Conservation (phyloP, 202 grass and related monocot genomes). For the Dendrocalamus latiflorus region DNA sequence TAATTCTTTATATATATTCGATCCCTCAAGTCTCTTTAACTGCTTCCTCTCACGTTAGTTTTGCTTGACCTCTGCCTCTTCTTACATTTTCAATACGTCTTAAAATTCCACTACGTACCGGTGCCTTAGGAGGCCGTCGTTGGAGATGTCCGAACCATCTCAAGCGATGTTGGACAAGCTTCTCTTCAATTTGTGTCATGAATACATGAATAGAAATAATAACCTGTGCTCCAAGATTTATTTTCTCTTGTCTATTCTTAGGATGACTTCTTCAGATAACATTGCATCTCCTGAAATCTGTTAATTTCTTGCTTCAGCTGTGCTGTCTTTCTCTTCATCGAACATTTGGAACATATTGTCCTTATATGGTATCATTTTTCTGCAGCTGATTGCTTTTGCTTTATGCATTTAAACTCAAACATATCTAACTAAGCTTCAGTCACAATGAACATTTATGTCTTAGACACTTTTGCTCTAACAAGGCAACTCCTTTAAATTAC, state of each 20-base stretch:
- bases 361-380: slow-evolving; percentile 2
- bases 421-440: slow-evolving; percentile 5
- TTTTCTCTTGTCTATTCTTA: slow-evolving; percentile 11
- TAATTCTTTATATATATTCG: too few species aligned
- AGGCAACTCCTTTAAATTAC: neutral
- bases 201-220: neutral
- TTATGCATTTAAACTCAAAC: slow-evolving; percentile 8
- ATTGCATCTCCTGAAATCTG: neutral
- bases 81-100: too few species aligned
- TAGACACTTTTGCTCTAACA: slow-evolving; percentile 6
- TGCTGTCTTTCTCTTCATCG: slow-evolving; percentile 2
- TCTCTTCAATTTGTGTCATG: neutral
- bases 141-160: too few species aligned
- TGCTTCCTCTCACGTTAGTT: too few species aligned
- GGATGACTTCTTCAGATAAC: neutral
- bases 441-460: slow-evolving; percentile 1
- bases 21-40: too few species aligned
- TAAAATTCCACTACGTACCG: too few species aligned
- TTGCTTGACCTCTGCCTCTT: too few species aligned
- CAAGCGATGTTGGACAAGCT: too few species aligned
- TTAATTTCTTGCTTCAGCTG: slow-evolving; percentile 16
- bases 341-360: neutral
- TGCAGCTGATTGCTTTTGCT: neutral
- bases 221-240: neutral
- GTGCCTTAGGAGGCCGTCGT: too few species aligned